phyloP scores from a whole-genome alignment of 306 rosid genomes.

The Sphenostylis stenocarpa region DNA sequence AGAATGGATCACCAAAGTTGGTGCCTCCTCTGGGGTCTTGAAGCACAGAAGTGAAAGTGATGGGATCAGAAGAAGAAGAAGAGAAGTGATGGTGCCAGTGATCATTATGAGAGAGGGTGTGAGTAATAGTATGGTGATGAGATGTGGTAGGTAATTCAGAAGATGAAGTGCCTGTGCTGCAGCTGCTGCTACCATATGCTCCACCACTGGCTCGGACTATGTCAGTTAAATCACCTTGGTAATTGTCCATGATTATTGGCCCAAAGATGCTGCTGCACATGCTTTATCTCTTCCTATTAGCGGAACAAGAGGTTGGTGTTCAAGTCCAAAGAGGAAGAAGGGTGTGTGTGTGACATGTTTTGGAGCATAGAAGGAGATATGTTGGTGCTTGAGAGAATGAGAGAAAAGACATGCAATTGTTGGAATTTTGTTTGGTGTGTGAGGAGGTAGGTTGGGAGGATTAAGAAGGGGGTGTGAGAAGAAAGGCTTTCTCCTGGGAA shows the following conservation, averaged over 20 bases:
- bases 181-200: conserved; percentile 26
- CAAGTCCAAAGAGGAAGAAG: neutral
- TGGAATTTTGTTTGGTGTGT: neutral
- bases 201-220: conserved; percentile 55
- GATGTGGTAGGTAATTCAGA: conserved; percentile 17
- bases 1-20: conserved; percentile 76
- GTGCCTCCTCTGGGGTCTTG: conserved; percentile 31
- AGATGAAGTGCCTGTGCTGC: conserved; percentile 15
- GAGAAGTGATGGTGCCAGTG: conserved; percentile 27
- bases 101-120: conserved; percentile 11
- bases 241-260: conserved; percentile 59
- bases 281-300: neutral
- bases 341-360: conserved; percentile 14
- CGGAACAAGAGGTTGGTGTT: neutral
- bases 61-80: conserved; percentile 32
- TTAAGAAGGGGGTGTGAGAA: neutral
- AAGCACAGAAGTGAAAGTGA: conserved; percentile 37
- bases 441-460: neutral
- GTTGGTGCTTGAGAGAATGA: neutral
- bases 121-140: conserved; percentile 17
- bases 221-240: conserved; percentile 87
- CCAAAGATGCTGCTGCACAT: conserved; percentile 55
- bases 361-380: neutral
- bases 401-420: conserved; percentile 9
- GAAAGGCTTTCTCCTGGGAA: conserved; percentile 13